Evolutionary conservation across 805 yeast genomes (phyloP).

Genomic region (Metschnikowia cubensis): DNA sequence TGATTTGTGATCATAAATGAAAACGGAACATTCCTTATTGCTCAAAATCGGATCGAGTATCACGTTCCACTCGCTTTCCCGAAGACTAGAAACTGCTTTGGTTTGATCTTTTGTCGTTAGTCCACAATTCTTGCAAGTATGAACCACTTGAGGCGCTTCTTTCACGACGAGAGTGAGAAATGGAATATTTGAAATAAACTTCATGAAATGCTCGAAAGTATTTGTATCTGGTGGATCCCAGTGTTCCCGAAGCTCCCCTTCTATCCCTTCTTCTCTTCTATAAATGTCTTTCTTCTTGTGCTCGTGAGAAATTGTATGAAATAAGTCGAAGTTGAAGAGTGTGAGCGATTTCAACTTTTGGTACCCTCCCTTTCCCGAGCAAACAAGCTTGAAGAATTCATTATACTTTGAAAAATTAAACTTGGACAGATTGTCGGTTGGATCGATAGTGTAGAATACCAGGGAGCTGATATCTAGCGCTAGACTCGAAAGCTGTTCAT

Average conservation of each 20-base stretch:
- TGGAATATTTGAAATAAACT: slow-evolving; percentile 21
- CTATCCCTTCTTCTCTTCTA: background rate
- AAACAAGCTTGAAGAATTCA: slow-evolving; percentile 25
- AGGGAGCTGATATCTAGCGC: slow-evolving; percentile 48
- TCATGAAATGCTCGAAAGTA: slow-evolving; percentile 22
- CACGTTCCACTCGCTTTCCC: slow-evolving; percentile 18
- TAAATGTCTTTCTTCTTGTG: slow-evolving; percentile 7
- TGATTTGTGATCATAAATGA: slow-evolving; percentile 15
- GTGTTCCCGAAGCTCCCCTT: background rate
- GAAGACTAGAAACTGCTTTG: slow-evolving; percentile 10
- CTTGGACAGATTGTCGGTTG: slow-evolving; percentile 13
- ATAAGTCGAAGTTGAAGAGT: slow-evolving; percentile 33
- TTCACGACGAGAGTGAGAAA: slow-evolving; percentile 23
- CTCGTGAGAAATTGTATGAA: slow-evolving; percentile 16
- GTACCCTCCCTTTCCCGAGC: slow-evolving; percentile 34
- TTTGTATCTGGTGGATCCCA: slow-evolving; percentile 22
- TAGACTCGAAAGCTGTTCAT: slow-evolving; percentile 34
- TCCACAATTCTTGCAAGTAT: slow-evolving; percentile 36
- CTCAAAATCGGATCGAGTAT: slow-evolving; percentile 17
- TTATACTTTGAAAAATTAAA: slow-evolving; percentile 33
- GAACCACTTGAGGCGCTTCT: slow-evolving; percentile 20
- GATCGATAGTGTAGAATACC: slow-evolving; percentile 32
- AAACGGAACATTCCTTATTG: slow-evolving; percentile 13
- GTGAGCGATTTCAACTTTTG: slow-evolving; percentile 22
- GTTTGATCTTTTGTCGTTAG: slow-evolving; percentile 12